Conservation (phyloP, 345 rosid genomes). For the Euphorbia peplus region DNA sequence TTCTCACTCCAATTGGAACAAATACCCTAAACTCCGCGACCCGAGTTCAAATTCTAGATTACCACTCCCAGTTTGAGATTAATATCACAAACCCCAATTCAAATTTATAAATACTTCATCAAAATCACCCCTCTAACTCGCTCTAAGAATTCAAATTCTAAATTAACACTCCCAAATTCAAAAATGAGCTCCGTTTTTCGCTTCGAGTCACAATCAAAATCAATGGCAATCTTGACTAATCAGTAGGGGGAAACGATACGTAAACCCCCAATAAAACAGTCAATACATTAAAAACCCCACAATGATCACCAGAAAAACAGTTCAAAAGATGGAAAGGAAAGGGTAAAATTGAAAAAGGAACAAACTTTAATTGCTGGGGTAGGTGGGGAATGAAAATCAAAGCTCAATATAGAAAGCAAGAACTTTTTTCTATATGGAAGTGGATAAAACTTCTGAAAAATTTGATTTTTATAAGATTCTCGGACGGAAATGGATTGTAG, state of each 20-base stretch:
- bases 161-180: background rate
- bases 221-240: background rate
- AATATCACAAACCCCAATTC: background rate
- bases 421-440: no score
- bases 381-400: background rate
- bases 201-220: background rate
- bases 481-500: no score
- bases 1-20: no score
- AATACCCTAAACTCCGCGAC: background rate
- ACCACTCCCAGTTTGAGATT: background rate
- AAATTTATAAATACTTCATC: background rate
- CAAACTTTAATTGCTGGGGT: background rate
- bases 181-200: background rate
- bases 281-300: background rate
- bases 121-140: background rate
- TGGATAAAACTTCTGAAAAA: background rate
- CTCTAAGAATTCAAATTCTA: background rate
- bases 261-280: background rate
- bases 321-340: background rate
- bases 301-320: background rate
- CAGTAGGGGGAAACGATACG: background rate
- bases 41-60: conserved; percentile 10
- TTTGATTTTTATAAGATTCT: background rate
- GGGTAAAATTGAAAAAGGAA: background rate
- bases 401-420: background rate